Evolutionary conservation across 2,329 filamentous ascomycete genomes (phyloP).

Genomic region (Fonsecaea erecta): DNA sequence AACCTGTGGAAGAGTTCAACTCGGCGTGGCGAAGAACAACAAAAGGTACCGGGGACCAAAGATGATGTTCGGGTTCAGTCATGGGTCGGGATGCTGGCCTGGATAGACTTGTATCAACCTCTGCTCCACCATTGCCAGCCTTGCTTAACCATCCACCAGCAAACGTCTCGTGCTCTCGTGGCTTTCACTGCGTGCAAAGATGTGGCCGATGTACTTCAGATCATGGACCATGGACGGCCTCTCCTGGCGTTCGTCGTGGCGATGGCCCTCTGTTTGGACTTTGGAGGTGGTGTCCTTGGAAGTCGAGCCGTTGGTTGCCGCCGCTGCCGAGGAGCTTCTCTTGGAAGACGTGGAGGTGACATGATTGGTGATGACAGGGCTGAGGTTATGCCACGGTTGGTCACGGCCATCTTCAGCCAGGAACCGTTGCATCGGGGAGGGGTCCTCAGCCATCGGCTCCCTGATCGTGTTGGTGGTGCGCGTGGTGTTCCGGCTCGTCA

Average conservation of each 20-base stretch:
- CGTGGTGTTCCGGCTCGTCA: background rate
- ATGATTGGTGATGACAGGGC: too few relatives aligned
- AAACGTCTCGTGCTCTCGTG: background rate
- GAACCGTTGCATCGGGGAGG: conserved; percentile 3
- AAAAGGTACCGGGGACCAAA: background rate
- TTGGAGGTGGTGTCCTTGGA: background rate
- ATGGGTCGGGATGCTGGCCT: background rate
- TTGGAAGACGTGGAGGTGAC: background rate
- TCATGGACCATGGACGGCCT: background rate
- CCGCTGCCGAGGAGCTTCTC: background rate
- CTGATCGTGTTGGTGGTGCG: background rate
- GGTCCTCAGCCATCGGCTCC: background rate
- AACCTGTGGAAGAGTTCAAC: background rate
- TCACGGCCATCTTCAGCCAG: background rate
- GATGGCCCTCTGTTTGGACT: background rate
- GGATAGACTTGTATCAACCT: background rate
- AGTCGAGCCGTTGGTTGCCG: background rate
- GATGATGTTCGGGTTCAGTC: background rate
- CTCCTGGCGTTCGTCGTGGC: background rate
- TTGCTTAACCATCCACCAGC: too few relatives aligned
- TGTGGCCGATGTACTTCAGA: conserved; percentile 1
- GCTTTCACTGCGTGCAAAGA: background rate
- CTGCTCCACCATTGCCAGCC: background rate
- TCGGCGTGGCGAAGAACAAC: background rate
- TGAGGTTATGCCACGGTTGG: conserved; percentile 6